Evolutionary conservation across 2,329 filamentous ascomycete genomes (phyloP).

Genomic region (Penicillium sp.): DNA sequence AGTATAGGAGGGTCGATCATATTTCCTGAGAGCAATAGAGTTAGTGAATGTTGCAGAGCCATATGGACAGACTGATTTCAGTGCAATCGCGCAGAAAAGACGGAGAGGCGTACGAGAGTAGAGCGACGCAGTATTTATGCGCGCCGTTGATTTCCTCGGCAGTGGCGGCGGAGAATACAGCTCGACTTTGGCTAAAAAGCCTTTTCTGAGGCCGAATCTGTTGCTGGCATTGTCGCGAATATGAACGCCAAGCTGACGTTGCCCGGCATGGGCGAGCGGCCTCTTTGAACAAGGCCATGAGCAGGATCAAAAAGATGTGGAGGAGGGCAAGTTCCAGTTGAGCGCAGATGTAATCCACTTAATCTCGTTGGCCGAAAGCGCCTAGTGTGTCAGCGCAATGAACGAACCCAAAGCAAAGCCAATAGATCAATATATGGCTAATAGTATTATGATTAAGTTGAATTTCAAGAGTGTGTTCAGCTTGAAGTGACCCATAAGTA

Average conservation of each 20-base stretch:
- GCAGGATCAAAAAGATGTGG: not conserved
- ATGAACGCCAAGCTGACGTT: slow-evolving; percentile 12
- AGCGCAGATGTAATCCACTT: slow-evolving; percentile 16
- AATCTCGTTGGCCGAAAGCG: slow-evolving; percentile 17
- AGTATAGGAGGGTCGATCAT: slow-evolving; percentile 84
- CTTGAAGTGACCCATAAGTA: not conserved
- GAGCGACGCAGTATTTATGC: slow-evolving; percentile 57
- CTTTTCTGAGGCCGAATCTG: slow-evolving; percentile 17
- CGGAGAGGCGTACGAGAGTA: slow-evolving; percentile 49
- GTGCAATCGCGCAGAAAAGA: not conserved
- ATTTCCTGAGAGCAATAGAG: slow-evolving; percentile 56
- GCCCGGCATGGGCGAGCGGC: slow-evolving; percentile 21
- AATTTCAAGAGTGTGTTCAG: not conserved
- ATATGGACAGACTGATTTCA: not conserved
- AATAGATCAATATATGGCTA: not conserved
- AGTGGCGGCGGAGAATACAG: slow-evolving; percentile 17
- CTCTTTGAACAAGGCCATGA: slow-evolving; percentile 24
- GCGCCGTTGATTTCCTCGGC: slow-evolving; percentile 53
- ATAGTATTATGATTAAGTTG: too few species aligned
- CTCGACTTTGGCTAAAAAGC: slow-evolving; percentile 25
- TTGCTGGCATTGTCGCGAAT: slow-evolving; percentile 4
- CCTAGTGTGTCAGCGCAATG: not conserved
- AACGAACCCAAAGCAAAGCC: not conserved
- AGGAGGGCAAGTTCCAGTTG: slow-evolving; percentile 9
- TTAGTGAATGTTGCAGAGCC: not conserved